Evolutionary conservation across 805 yeast species (phyloP).

Genomic region (Geotrichum ghanense): DNA sequence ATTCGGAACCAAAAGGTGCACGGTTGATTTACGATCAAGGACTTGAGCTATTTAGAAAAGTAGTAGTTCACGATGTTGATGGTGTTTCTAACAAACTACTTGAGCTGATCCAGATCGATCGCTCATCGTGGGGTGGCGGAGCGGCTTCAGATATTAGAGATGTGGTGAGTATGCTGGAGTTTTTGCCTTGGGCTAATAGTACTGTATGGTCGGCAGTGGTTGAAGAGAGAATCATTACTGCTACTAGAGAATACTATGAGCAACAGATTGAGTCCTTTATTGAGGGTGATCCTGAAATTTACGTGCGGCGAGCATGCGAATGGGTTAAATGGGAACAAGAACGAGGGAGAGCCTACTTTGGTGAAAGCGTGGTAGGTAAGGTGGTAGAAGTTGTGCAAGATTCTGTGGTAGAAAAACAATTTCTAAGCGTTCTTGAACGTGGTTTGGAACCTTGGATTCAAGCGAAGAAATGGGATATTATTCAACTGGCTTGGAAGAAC

Average conservation of each 20-base stretch:
- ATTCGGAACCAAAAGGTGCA: conserved; percentile 54
- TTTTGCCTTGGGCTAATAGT: conserved; percentile 27
- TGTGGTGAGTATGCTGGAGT: conserved; percentile 59
- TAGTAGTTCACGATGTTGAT: conserved; percentile 35
- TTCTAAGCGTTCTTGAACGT: neutral
- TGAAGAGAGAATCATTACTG: conserved; percentile 50
- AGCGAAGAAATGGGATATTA: neutral
- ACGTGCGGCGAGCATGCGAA: conserved; percentile 1
- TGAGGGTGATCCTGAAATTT: neutral
- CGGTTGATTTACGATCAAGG: conserved; percentile 67
- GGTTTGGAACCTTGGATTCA: neutral
- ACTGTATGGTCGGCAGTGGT: conserved; percentile 52
- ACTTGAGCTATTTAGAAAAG: conserved; percentile 50
- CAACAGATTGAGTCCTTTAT: neutral
- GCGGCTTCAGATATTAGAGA: conserved; percentile 36
- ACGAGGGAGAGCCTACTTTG: neutral
- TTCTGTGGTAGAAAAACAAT: neutral
- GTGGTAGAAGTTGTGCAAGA: neutral
- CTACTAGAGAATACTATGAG: conserved; percentile 46
- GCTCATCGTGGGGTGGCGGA: neutral
- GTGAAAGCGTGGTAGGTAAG: neutral
- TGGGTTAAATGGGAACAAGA: conserved; percentile 1
- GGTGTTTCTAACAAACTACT: conserved; percentile 35
- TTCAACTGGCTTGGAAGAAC: neutral
- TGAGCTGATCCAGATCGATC: conserved; percentile 31